These are phyloP conservation scores for Arbutus unedo DNA, from an alignment of 148 eudicot genomes.

Conservation along the genomic window DNA sequence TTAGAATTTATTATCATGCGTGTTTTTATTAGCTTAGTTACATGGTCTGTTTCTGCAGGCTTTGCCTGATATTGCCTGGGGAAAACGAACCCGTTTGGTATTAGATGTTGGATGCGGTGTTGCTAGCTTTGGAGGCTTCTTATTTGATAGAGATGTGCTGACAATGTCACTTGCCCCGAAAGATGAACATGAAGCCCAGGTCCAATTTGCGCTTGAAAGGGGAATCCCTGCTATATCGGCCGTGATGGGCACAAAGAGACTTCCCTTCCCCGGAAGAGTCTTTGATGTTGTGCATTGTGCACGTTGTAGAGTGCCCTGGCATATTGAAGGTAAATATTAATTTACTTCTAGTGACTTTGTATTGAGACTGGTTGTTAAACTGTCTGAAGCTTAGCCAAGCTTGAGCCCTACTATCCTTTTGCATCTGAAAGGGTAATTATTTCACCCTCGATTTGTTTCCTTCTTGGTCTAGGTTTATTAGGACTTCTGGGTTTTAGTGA, in stretches of 20 bases:
- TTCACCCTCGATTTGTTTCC: not conserved
- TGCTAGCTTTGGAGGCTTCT: conserved; percentile 80
- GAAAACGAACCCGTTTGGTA: conserved; percentile 53
- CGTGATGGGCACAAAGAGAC: conserved; percentile 69
- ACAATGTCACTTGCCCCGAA: conserved; percentile 80
- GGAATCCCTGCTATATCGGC: conserved; percentile 75
- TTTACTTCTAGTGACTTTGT: not conserved
- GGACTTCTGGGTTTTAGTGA: not conserved
- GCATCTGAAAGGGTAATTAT: not conserved
- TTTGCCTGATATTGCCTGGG: conserved; percentile 61
- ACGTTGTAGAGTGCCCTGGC: conserved; percentile 81
- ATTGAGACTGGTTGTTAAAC: not conserved
- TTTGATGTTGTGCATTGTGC: conserved; percentile 82
- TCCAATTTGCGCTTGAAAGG: conserved; percentile 78
- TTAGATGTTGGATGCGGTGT: conserved; percentile 84
- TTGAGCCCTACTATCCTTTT: not conserved
- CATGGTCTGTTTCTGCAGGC: conserved; percentile 31
- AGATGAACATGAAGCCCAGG: conserved; percentile 84
- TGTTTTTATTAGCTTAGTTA: not conserved
- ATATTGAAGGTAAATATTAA: conserved; percentile 51
- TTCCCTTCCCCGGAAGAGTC: conserved; percentile 60
- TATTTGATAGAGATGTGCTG: conserved; percentile 67
- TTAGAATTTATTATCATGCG: not conserved
- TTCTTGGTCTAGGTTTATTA: not conserved
- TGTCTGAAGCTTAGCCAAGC: not conserved